Conservation (phyloP, 352 stramenopile species). For the Poterioochromonas sp. region DNA sequence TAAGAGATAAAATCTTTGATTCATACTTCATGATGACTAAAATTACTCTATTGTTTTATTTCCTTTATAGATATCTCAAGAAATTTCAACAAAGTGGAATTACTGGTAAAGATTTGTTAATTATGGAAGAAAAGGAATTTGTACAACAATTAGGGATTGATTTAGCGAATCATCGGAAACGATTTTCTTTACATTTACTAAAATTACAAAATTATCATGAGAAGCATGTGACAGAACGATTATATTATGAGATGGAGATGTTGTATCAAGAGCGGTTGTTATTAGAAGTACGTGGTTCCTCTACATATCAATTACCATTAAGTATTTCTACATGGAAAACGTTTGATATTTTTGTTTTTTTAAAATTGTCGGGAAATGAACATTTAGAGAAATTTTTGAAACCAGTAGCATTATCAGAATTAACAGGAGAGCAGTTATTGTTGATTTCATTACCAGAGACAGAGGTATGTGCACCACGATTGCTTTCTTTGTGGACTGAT, state of each 20-base stretch:
- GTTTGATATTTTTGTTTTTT: not conserved
- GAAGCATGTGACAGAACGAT: not conserved
- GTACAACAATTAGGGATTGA: not conserved
- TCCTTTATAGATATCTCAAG: constrained; percentile 3
- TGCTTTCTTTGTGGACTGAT: too few relatives aligned
- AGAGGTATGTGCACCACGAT: too few relatives aligned
- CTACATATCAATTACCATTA: too few relatives aligned
- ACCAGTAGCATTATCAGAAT: not conserved
- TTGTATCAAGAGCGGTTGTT: not conserved
- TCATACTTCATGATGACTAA: not conserved
- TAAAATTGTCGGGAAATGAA: not conserved
- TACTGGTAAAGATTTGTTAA: constrained; percentile 7
- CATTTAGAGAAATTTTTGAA: not conserved
- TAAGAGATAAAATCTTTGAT: not conserved
- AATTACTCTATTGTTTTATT: not conserved
- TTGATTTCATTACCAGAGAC: too few relatives aligned
- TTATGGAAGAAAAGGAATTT: not conserved
- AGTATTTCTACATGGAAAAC: too few relatives aligned
- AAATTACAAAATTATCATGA: not conserved
- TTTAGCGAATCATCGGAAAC: not conserved
- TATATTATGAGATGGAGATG: not conserved
- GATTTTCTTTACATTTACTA: not conserved
- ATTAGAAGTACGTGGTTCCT: too few relatives aligned
- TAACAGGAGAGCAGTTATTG: not conserved
- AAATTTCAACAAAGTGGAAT: not conserved